These are phyloP conservation scores for Pseudoneurospora amorphoporcata DNA, from an alignment of 495 filamentous ascomycete species.

Conservation along the genomic window DNA sequence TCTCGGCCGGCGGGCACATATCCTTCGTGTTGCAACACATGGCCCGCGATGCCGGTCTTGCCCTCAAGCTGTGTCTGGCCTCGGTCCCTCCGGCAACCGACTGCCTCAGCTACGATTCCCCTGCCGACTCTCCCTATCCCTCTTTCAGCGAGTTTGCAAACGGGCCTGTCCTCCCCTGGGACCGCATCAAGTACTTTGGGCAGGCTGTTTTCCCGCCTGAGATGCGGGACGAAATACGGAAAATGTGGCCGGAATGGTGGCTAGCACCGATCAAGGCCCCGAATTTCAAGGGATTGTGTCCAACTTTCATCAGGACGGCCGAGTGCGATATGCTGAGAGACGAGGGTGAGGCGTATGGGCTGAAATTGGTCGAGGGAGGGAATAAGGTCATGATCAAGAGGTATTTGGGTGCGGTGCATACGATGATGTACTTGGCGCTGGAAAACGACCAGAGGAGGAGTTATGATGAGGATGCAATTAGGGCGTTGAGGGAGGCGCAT, in stretches of 20 bases:
- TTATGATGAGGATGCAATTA: conserved; percentile 24
- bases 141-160: conserved; percentile 35
- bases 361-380: conserved; percentile 35
- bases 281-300: conserved; percentile 31
- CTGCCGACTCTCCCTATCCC: conserved; percentile 34
- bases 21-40: conserved; percentile 37
- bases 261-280: conserved; percentile 28
- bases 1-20: conserved; percentile 41
- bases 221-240: conserved; percentile 10
- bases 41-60: conserved; percentile 36
- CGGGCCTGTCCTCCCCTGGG: conserved; percentile 39
- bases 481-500: conserved; percentile 24
- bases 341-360: conserved; percentile 43
- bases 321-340: conserved; percentile 41
- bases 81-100: conserved; percentile 34
- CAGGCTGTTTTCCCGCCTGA: conserved; percentile 17
- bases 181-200: conserved; percentile 38
- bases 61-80: conserved; percentile 31
- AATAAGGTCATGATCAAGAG: conserved; percentile 36
- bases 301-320: conserved; percentile 39
- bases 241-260: conserved; percentile 29
- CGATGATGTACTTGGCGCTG: conserved; percentile 36
- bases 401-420: conserved; percentile 38
- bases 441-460: conserved; percentile 19
- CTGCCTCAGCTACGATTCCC: conserved; percentile 25